Conservation (phyloP, 768 basidiomycete species). For the Termitomyces sp. region DNA sequence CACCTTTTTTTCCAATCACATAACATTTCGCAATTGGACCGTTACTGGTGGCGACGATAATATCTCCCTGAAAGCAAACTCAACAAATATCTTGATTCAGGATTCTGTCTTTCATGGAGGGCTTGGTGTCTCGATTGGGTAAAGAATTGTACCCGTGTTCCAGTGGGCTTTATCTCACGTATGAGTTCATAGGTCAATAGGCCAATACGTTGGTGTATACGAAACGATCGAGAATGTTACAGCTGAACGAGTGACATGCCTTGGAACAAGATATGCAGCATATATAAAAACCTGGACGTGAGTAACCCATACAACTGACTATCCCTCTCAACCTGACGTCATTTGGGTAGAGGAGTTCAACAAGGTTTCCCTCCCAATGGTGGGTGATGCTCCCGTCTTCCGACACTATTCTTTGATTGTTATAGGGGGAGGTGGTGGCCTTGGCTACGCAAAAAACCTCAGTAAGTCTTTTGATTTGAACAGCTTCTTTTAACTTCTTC, state of each 20-base stretch:
- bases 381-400: not conserved
- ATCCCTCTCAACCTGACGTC: not conserved
- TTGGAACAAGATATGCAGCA: slow-evolving; percentile 19
- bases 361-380: slow-evolving; percentile 29
- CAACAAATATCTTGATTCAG: slow-evolving; percentile 30
- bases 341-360: slow-evolving; percentile 16
- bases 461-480: slow-evolving; percentile 8
- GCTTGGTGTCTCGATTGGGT: slow-evolving; percentile 34
- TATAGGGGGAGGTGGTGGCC: slow-evolving; percentile 25
- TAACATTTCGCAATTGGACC: slow-evolving; percentile 31
- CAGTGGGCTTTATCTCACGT: not conserved
- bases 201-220: slow-evolving; percentile 25
- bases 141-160: not conserved
- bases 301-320: slow-evolving; percentile 2
- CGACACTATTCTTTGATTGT: not conserved
- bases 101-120: slow-evolving; percentile 31
- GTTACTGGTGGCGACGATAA: slow-evolving; percentile 33
- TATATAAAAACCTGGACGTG: slow-evolving; percentile 32
- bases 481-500: not conserved
- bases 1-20: slow-evolving; percentile 29
- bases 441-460: slow-evolving; percentile 24
- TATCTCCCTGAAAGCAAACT: slow-evolving; percentile 34
- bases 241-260: slow-evolving; percentile 19
- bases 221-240: slow-evolving; percentile 28
- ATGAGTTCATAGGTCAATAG: slow-evolving; percentile 19